Conservation (phyloP, 768 basidiomycete species). For the Hericium alpestre region DNA sequence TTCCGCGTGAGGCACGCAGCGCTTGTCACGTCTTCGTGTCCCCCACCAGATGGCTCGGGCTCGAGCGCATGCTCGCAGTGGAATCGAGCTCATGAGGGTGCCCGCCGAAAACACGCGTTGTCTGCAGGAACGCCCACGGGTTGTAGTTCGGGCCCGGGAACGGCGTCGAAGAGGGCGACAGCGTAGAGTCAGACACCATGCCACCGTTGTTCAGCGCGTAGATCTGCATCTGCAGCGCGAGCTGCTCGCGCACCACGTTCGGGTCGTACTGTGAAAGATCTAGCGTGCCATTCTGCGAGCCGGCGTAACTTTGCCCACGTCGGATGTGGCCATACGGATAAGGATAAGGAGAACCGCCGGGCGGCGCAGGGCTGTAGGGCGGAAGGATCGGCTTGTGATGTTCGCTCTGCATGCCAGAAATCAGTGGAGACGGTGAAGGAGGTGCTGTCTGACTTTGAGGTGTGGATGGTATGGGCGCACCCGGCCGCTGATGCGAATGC, state of each 20-base stretch:
- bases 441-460: slow-evolving; percentile 68
- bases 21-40: too few relatives aligned
- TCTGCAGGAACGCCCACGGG: slow-evolving; percentile 63
- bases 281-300: slow-evolving; percentile 24
- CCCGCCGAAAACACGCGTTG: slow-evolving; percentile 10
- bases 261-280: slow-evolving; percentile 28
- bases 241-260: slow-evolving; percentile 51
- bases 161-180: slow-evolving; percentile 68
- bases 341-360: slow-evolving; percentile 68
- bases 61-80: slow-evolving; percentile 55
- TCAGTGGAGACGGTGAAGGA: slow-evolving; percentile 59
- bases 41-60: slow-evolving; percentile 43
- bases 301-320: slow-evolving; percentile 28
- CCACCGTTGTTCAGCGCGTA: slow-evolving; percentile 64
- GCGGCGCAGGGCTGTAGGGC: slow-evolving; percentile 42
- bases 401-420: slow-evolving; percentile 38
- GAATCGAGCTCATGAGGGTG: slow-evolving; percentile 23
- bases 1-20: too few relatives aligned
- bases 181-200: slow-evolving; percentile 57
- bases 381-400: slow-evolving; percentile 24
- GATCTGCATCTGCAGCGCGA: slow-evolving; percentile 69
- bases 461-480: slow-evolving; percentile 71
- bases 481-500: slow-evolving; percentile 35
- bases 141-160: slow-evolving; percentile 56
- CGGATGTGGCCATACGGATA: slow-evolving; percentile 69